phyloP scores from a whole-genome alignment of 805 yeast species.

The Teunomyces stri region DNA sequence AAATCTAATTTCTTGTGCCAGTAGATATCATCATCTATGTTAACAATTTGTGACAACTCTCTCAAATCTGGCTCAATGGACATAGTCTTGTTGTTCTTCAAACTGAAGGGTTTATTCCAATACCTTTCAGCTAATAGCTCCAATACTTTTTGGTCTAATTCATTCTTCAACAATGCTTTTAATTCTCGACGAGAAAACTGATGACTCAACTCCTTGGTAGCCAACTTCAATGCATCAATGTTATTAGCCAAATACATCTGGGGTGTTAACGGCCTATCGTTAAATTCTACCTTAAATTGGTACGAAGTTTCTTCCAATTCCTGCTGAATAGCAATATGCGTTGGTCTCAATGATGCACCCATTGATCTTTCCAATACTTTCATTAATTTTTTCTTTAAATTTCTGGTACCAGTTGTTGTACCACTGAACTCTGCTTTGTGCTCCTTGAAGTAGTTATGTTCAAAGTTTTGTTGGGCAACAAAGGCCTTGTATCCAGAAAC shows the following conservation, averaged over 20 bases:
- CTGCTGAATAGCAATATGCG: slow-evolving; percentile 77
- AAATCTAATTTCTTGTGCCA: slow-evolving; percentile 89
- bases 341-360: slow-evolving; percentile 86
- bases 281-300: slow-evolving; percentile 92
- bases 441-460: slow-evolving; percentile 55
- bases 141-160: slow-evolving; percentile 83
- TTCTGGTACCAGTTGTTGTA: slow-evolving; percentile 72
- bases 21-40: slow-evolving; percentile 61
- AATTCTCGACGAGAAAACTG: slow-evolving; percentile 82
- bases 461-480: slow-evolving; percentile 63
- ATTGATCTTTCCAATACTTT: slow-evolving; percentile 84
- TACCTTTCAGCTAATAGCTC: slow-evolving; percentile 86
- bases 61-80: slow-evolving; percentile 48
- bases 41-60: slow-evolving; percentile 53
- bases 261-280: slow-evolving; percentile 91
- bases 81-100: slow-evolving; percentile 12
- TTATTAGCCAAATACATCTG: slow-evolving; percentile 92
- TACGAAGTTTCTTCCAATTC: slow-evolving; percentile 93
- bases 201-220: slow-evolving; percentile 82
- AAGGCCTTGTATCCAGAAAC: slow-evolving; percentile 58
- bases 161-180: slow-evolving; percentile 72
- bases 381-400: slow-evolving; percentile 76
- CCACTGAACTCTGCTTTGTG: slow-evolving; percentile 58
- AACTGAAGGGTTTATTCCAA: slow-evolving; percentile 70
- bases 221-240: slow-evolving; percentile 79